These are phyloP conservation scores for Epichloe sp. DNA, from an alignment of 2,329 filamentous ascomycete species.

Conservation along the genomic window DNA sequence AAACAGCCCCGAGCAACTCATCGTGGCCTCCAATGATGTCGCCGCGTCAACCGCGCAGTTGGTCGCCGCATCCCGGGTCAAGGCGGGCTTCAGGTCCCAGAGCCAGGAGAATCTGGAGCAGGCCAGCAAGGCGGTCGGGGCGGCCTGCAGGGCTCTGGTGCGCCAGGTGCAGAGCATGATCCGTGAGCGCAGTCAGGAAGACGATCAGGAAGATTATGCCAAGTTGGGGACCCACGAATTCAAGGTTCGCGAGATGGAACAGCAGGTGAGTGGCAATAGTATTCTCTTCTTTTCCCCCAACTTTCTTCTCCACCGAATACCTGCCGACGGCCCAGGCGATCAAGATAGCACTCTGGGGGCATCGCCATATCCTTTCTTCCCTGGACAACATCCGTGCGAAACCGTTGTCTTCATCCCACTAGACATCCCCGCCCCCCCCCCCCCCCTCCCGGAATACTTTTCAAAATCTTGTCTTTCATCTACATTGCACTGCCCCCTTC, in stretches of 20 bases:
- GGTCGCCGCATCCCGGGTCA: slow-evolving; percentile 88
- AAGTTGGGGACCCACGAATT: slow-evolving; percentile 90
- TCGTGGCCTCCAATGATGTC: slow-evolving; percentile 94
- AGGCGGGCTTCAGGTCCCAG: slow-evolving; percentile 96
- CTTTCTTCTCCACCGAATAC: neutral
- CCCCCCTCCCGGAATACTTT: neutral
- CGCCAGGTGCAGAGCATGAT: slow-evolving; percentile 93
- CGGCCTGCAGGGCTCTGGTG: slow-evolving; percentile 76
- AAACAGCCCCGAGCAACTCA: slow-evolving; percentile 91
- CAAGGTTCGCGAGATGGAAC: slow-evolving; percentile 98
- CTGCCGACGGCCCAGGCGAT: neutral
- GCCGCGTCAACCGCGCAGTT: slow-evolving; percentile 93
- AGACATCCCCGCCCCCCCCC: neutral
- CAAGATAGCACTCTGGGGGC: no score
- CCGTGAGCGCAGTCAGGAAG: slow-evolving; percentile 68
- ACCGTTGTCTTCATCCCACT: neutral
- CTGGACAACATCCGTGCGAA: no score
- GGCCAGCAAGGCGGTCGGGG: slow-evolving; percentile 84
- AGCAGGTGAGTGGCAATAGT: slow-evolving; percentile 56
- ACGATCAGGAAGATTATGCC: slow-evolving; percentile 75
- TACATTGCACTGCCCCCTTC: neutral
- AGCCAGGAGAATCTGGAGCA: slow-evolving; percentile 84
- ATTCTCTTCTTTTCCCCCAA: slow-evolving; percentile 15
- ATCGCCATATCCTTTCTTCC: no score
- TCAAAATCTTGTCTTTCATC: neutral